Evolutionary conservation across 805 yeast genomes (phyloP).

Genomic region (Tetrapisispora namnaoensis): DNA sequence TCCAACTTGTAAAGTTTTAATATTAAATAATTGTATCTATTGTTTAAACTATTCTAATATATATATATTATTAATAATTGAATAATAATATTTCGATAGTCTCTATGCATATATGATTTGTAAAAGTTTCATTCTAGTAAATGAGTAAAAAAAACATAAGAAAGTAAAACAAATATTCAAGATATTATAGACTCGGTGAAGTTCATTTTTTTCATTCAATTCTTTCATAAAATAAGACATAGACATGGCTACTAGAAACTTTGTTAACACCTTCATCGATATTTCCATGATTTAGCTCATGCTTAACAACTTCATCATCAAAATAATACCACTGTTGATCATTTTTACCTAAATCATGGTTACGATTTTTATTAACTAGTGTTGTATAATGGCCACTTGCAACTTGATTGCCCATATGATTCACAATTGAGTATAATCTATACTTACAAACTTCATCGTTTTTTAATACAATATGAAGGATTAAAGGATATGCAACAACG

Average conservation of each 20-base stretch:
- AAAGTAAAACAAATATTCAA: too few relatives aligned
- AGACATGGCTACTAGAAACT: conserved; percentile 49
- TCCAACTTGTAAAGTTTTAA: too few relatives aligned
- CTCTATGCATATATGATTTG: not conserved
- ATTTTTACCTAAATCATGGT: conserved; percentile 26
- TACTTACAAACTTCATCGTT: conserved; percentile 34
- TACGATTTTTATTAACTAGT: conserved; percentile 41
- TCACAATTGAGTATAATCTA: conserved; percentile 52
- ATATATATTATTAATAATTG: too few relatives aligned
- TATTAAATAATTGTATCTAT: too few relatives aligned
- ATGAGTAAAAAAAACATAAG: too few relatives aligned
- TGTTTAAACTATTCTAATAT: not conserved
- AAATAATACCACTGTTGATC: conserved; percentile 59
- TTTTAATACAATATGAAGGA: conserved; percentile 38
- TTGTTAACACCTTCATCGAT: conserved; percentile 29
- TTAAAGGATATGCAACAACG: conserved; percentile 45
- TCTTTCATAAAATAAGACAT: conserved; percentile 56
- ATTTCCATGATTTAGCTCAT: conserved; percentile 39
- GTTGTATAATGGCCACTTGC: conserved; percentile 69
- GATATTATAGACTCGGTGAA: too few relatives aligned
- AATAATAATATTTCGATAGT: not conserved
- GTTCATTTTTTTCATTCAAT: conserved; percentile 6
- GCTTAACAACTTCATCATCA: conserved; percentile 56
- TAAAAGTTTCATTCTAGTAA: not conserved
- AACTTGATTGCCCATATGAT: conserved; percentile 59